A percentile compares a stretch with the other conserved stretches of the same genome.
phyloP scores from a whole-genome alignment of 495 filamentous ascomycete genomes.

The Chaetomium fimeti region DNA sequence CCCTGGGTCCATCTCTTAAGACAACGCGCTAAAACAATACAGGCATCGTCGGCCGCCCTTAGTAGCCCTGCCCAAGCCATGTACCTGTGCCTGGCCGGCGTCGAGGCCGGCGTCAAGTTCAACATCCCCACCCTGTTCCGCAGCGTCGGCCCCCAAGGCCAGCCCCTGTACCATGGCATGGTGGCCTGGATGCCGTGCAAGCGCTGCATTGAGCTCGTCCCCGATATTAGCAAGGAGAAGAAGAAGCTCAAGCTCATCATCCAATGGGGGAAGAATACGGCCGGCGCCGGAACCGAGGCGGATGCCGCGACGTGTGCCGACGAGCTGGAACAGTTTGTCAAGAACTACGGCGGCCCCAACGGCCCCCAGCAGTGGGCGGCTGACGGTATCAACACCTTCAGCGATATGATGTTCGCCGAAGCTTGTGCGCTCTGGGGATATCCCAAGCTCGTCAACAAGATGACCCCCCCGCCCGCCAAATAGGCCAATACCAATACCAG shows the following conservation, averaged over 20 bases:
- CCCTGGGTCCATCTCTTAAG: not conserved
- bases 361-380: not conserved
- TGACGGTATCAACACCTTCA: not conserved
- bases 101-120: not conserved
- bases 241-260: not conserved
- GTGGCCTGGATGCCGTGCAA: not conserved
- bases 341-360: not conserved
- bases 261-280: not conserved
- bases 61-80: not conserved
- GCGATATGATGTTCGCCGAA: not conserved
- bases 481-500: no score
- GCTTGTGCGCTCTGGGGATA: not conserved
- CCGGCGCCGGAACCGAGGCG: not conserved
- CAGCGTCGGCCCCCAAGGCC: not conserved
- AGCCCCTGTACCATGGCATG: not conserved
- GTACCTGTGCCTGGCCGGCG: not conserved
- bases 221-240: not conserved
- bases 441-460: not conserved
- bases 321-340: not conserved
- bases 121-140: slow-evolving; percentile 2
- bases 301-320: not conserved
- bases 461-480: not conserved
- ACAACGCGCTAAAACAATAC: not conserved
- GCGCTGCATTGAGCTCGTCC: not conserved
- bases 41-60: not conserved